phyloP scores from a whole-genome alignment of 805 yeast species.

The Cyberlindnera euphorbiae region DNA sequence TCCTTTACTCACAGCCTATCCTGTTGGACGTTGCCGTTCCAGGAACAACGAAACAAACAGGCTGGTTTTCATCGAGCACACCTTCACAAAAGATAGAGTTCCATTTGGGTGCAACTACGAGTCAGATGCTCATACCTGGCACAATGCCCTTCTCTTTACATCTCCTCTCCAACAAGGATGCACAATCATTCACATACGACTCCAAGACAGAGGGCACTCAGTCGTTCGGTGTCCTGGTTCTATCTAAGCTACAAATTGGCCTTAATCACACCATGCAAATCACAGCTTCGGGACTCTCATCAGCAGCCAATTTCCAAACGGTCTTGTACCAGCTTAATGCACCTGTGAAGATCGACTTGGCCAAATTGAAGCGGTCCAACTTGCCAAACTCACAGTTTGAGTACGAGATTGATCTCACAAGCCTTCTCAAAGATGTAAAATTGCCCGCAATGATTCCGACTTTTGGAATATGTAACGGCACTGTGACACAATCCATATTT shows the following conservation, averaged over 20 bases:
- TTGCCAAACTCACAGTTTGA: slow-evolving; percentile 3
- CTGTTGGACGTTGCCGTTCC: slow-evolving; percentile 2
- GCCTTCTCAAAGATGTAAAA: not conserved
- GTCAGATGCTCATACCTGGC: slow-evolving; percentile 10
- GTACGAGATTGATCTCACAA: slow-evolving; percentile 3
- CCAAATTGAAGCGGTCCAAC: not conserved
- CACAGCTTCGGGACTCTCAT: not conserved
- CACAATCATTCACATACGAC: slow-evolving; percentile 4
- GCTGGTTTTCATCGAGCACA: slow-evolving; percentile 1
- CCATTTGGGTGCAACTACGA: slow-evolving; percentile 5
- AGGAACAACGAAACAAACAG: not conserved
- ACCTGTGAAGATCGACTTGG: slow-evolving; percentile 4
- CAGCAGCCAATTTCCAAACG: not conserved
- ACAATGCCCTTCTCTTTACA: slow-evolving; percentile 8
- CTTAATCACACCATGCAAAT: not conserved
- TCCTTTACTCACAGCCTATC: slow-evolving; percentile 1
- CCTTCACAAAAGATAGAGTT: slow-evolving; percentile 1
- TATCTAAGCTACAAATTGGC: slow-evolving; percentile 1
- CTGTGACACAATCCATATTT: not conserved
- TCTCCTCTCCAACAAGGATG: slow-evolving; percentile 6
- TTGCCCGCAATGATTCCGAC: slow-evolving; percentile 4
- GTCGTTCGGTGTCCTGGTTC: slow-evolving; percentile 2
- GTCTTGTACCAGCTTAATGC: not conserved
- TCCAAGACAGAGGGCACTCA: slow-evolving; percentile 2
- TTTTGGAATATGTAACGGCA: slow-evolving; percentile 4